Conservation (phyloP, 768 basidiomycete genomes). For the Cubamyces sp. region DNA sequence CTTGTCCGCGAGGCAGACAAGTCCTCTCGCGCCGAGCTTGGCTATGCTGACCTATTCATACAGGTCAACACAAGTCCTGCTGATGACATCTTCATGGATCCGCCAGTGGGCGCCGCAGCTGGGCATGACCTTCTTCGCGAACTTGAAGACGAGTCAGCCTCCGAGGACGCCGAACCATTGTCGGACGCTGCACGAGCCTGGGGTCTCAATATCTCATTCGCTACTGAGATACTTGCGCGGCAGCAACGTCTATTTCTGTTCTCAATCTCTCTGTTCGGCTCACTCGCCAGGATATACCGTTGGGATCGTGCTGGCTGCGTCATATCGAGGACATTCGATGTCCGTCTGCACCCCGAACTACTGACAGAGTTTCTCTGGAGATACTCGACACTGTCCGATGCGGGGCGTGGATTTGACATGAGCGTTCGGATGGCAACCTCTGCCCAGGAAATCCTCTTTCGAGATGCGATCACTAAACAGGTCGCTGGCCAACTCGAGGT, state of each 20-base stretch:
- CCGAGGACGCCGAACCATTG: background rate
- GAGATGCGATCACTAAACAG: background rate
- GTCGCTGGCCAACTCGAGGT: background rate
- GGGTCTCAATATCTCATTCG: background rate
- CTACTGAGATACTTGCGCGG: slow-evolving; percentile 18
- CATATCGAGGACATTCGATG: slow-evolving; percentile 35
- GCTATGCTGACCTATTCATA: slow-evolving; percentile 21
- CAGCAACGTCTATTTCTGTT: slow-evolving; percentile 38
- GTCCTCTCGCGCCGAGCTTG: background rate
- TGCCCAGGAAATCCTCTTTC: slow-evolving; percentile 7
- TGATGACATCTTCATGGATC: slow-evolving; percentile 19
- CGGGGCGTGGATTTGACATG: slow-evolving; percentile 33
- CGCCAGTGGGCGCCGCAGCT: background rate
- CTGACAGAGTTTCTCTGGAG: slow-evolving; percentile 39
- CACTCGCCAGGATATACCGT: slow-evolving; percentile 35
- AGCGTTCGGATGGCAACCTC: slow-evolving; percentile 4
- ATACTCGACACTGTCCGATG: slow-evolving; percentile 27
- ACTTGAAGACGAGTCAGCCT: too few species aligned
- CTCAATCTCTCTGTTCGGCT: slow-evolving; percentile 33
- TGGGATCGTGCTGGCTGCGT: slow-evolving; percentile 40
- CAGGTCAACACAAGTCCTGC: slow-evolving; percentile 2
- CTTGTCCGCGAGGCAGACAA: background rate
- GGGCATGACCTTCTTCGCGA: slow-evolving; percentile 1
- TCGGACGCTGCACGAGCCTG: too few species aligned
- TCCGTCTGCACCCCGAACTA: slow-evolving; percentile 20